These are phyloP conservation scores for Pistacia vera DNA, from an alignment of 345 rosid species.

Conservation along the genomic window DNA sequence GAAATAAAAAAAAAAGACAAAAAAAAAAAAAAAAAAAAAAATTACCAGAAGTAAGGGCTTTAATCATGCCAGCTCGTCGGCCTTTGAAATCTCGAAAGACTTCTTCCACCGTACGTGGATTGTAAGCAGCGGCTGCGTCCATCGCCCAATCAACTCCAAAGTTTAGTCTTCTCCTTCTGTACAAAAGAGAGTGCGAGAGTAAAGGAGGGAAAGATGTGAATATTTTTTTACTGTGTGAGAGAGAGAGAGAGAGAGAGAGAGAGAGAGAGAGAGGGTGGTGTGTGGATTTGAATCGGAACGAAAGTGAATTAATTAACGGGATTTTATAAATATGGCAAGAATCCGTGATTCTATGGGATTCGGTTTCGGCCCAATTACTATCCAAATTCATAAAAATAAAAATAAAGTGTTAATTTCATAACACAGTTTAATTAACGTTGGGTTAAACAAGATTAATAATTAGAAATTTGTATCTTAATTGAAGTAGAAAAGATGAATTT, in stretches of 20 bases:
- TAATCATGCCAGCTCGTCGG: constrained; percentile 69
- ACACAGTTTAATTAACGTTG: too few relatives aligned
- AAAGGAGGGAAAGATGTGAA: constrained; percentile 28
- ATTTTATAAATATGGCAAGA: constrained; percentile 42
- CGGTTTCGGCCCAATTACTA: constrained; percentile 7
- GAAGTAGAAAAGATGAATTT: too few relatives aligned
- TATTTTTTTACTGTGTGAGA: constrained; percentile 24
- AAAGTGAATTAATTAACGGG: constrained; percentile 28
- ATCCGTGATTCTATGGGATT: constrained; percentile 28
- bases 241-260: constrained; percentile 14
- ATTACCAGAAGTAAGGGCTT: constrained; percentile 68
- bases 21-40: neutral
- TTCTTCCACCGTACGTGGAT: constrained; percentile 77
- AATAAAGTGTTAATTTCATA: too few relatives aligned
- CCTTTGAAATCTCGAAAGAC: constrained; percentile 75
- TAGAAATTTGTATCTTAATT: too few relatives aligned
- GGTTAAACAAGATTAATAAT: too few relatives aligned
- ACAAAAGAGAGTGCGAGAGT: constrained; percentile 25
- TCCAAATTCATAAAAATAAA: too few relatives aligned
- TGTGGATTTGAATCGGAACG: constrained; percentile 30
- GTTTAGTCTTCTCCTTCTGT: neutral
- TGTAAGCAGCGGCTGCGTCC: constrained; percentile 60
- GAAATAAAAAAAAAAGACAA: neutral
- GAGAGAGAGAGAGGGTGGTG: neutral
- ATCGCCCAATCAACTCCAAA: constrained; percentile 18